Evolutionary conservation across 768 basidiomycete genomes (phyloP).

Genomic region (Dacryopinax spathularia): DNA sequence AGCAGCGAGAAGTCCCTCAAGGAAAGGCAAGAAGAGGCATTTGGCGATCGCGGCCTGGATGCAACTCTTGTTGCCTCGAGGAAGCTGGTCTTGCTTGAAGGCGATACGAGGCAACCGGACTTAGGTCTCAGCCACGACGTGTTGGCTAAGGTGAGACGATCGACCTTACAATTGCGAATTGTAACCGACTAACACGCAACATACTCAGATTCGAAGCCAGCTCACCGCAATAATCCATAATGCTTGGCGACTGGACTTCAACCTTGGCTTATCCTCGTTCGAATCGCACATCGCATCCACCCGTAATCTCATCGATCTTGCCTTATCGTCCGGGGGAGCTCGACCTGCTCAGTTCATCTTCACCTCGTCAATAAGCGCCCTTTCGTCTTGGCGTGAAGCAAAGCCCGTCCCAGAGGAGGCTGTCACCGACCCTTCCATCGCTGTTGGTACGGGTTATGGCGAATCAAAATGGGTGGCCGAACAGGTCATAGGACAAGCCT

Average conservation of each 20-base stretch:
- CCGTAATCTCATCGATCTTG: neutral
- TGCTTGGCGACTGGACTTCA: conserved; percentile 6
- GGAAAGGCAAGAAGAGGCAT: neutral
- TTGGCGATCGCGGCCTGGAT: neutral
- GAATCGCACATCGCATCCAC: neutral
- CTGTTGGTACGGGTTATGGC: neutral
- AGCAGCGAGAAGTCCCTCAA: neutral
- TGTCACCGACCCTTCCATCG: neutral
- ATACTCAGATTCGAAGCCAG: neutral
- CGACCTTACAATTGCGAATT: neutral
- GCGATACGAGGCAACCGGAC: neutral
- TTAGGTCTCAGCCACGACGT: neutral
- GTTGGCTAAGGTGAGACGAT: neutral
- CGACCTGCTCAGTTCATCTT: neutral
- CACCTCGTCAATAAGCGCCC: neutral
- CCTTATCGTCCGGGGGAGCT: neutral
- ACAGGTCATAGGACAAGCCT: no score
- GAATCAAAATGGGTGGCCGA: neutral
- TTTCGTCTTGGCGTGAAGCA: neutral
- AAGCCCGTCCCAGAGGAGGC: neutral
- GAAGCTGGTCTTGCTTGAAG: neutral
- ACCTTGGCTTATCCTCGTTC: neutral
- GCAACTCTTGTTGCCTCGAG: neutral
- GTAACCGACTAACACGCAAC: neutral
- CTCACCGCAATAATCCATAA: neutral